phyloP scores from a whole-genome alignment of 257 asterid species.

The Schizonepeta tenuifolia region DNA sequence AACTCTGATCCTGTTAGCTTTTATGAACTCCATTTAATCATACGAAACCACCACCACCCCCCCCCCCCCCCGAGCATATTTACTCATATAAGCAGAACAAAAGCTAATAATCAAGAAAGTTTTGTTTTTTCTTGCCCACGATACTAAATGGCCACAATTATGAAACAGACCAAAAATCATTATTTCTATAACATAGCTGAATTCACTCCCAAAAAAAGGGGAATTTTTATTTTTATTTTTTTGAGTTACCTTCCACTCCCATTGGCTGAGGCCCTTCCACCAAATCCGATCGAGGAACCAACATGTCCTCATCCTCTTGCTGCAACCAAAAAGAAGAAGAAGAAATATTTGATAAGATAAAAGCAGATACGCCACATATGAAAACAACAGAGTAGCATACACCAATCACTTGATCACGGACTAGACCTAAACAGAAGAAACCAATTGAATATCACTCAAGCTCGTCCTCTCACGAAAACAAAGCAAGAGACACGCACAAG shows the following conservation, averaged over 20 bases:
- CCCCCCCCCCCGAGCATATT: background rate
- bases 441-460: constrained; percentile 21
- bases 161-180: background rate
- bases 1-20: background rate
- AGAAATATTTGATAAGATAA: background rate
- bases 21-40: constrained; percentile 16
- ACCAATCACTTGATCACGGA: constrained; percentile 42
- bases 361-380: constrained; percentile 10
- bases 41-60: background rate
- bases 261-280: constrained; percentile 80
- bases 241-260: constrained; percentile 79
- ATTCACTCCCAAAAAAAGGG: background rate
- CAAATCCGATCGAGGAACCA: constrained; percentile 70
- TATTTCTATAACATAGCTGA: background rate
- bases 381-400: constrained; percentile 26
- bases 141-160: background rate
- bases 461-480: constrained; percentile 24
- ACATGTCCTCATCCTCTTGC: constrained; percentile 84
- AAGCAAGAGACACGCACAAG: constrained; percentile 19
- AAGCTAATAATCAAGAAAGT: background rate
- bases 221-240: too few relatives aligned
- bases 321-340: constrained; percentile 34
- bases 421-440: constrained; percentile 17
- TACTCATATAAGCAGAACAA: background rate
- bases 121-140: background rate